phyloP scores from a whole-genome alignment of 148 eudicot species.

The Rhododendron simsii region DNA sequence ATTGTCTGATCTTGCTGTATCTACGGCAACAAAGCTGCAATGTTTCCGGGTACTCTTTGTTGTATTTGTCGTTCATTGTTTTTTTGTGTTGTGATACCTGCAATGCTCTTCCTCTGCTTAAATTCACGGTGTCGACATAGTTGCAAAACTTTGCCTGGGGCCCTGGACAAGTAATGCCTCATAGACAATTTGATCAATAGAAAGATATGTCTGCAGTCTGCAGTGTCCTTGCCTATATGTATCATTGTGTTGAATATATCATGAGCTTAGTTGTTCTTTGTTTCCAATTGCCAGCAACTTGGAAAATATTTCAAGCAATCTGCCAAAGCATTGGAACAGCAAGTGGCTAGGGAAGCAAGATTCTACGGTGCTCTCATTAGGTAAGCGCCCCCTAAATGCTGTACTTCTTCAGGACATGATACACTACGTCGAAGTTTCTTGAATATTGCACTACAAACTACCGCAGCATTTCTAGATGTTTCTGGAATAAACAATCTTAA shows the following conservation, averaged over 20 bases:
- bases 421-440: not conserved
- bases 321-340: conserved; percentile 87
- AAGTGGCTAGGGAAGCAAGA: conserved; percentile 90
- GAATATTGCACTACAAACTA: not conserved
- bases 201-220: not conserved
- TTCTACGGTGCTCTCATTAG: conserved; percentile 97
- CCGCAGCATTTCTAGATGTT: not conserved
- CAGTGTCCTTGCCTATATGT: not conserved
- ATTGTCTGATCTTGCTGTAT: conserved; percentile 82
- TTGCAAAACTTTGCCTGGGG: not conserved
- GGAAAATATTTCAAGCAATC: conserved; percentile 96
- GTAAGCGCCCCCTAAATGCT: conserved; percentile 31
- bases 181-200: not conserved
- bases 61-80: not conserved
- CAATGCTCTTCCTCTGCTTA: not conserved
- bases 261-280: not conserved
- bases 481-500: not conserved
- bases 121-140: not conserved
- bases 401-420: not conserved
- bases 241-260: not conserved
- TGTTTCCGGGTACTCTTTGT: conserved; percentile 61
- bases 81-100: not conserved
- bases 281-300: conserved; percentile 56
- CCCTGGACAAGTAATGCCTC: not conserved
- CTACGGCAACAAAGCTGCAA: conserved; percentile 88